A percentile compares a stretch with the other conserved stretches of the same genome.
These are phyloP conservation scores for Pleodorina starrii DNA, from an alignment of 139 green algal species.

Conservation along the genomic window DNA sequence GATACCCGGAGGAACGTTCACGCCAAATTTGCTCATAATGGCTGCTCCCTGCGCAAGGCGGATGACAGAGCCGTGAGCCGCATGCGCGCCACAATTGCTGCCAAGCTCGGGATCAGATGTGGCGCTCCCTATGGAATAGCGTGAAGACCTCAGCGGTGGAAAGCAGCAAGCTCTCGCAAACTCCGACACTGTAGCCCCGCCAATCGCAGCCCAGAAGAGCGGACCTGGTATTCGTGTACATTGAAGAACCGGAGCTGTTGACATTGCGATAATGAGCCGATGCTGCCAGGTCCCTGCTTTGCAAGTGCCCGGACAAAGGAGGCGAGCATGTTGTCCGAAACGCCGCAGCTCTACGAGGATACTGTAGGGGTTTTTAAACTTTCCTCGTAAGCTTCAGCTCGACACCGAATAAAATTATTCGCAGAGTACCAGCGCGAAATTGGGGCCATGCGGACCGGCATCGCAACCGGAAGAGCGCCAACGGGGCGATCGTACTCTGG, in stretches of 20 bases:
- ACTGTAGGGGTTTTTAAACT: no score
- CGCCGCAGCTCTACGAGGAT: neutral
- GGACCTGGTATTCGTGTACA: constrained; percentile 96
- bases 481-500: no score
- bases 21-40: constrained; percentile 93
- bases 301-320: neutral
- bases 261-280: constrained; percentile 41
- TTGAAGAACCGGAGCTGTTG: constrained; percentile 88
- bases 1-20: constrained; percentile 94
- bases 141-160: no score
- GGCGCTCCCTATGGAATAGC: no score
- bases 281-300: neutral
- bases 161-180: no score
- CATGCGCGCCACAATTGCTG: neutral
- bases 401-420: neutral
- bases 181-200: constrained; percentile 10
- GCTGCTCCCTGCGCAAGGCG: constrained; percentile 85
- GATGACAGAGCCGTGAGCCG: neutral
- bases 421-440: no score
- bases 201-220: no score
- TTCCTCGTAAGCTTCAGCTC: neutral
- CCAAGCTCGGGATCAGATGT: no score
- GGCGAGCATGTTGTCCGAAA: neutral
- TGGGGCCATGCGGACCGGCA: no score
- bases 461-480: no score